Conservation (phyloP, 495 filamentous ascomycete species). For the Antarctomyces pellizariae region DNA sequence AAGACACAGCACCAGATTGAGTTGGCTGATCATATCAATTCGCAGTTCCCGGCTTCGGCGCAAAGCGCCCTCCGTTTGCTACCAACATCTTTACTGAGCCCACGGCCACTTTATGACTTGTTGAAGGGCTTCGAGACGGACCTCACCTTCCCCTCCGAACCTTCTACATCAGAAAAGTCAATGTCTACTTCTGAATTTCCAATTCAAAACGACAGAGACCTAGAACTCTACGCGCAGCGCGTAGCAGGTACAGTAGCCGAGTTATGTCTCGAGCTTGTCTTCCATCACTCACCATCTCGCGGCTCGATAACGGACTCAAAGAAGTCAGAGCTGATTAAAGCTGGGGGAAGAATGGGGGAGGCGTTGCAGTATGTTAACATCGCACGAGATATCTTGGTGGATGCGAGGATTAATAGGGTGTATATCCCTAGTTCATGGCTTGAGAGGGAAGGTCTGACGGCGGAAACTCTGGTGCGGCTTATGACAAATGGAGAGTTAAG, state of each 20-base stretch:
- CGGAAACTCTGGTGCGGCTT: conserved; percentile 23
- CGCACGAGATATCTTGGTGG: conserved; percentile 38
- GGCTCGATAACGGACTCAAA: conserved; percentile 9
- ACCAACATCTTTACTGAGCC: conserved; percentile 26
- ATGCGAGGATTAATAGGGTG: conserved; percentile 33
- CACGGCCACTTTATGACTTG: conserved; percentile 29
- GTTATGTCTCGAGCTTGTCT: conserved; percentile 36
- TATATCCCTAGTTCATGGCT: conserved; percentile 42
- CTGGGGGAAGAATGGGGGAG: conserved; percentile 36
- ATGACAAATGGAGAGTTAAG: conserved; percentile 16
- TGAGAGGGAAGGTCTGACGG: conserved; percentile 24
- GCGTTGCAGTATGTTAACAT: conserved; percentile 52
- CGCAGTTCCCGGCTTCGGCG: conserved; percentile 22
- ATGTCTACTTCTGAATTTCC: conserved; percentile 17
- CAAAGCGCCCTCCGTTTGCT: conserved; percentile 26
- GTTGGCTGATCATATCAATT: conserved; percentile 3
- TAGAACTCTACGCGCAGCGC: conserved; percentile 29
- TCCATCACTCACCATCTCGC: conserved; percentile 19
- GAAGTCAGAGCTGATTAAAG: conserved; percentile 15
- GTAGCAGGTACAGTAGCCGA: conserved; percentile 48
- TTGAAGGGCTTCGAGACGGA: conserved; percentile 39
- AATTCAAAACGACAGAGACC: conserved; percentile 27
- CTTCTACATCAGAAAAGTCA: too few relatives aligned
- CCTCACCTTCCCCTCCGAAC: conserved; percentile 21
- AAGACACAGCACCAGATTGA: too few relatives aligned